Evolutionary conservation across 805 yeast genomes (phyloP), one percentile per base, ranked within the genome.

Genomic region (Yarrowia hollandica): DNA sequence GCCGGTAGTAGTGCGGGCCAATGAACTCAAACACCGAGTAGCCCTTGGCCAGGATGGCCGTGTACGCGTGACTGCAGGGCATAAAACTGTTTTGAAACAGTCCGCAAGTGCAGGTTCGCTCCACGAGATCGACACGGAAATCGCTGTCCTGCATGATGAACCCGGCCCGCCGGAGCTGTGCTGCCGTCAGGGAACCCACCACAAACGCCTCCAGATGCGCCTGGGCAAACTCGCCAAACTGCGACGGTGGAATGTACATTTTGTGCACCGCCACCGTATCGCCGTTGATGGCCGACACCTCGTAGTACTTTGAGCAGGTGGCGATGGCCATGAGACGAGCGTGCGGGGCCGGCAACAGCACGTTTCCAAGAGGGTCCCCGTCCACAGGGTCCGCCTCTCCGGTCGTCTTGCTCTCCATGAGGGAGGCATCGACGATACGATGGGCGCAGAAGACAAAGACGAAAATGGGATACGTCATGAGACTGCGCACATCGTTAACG

Each of bases 161-260:
- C 8, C 39, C 39, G 1, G 55, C 55, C 11, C 55, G 3, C 22
- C 55, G 21, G 12, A 48, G 39, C 39, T 48, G 55, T 1, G 55
- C 39, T 5, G 55, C 55, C 0, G 39, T 48, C 31, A 48, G n/a
- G 4, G 55, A 31, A 2, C 55, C 55, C 14, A 48, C 55, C 16
- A 33, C 55, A 48, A 48, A 48, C 28, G 55, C 55, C 39, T 48
- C 55, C 21, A 48, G 55, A 30, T 48, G 55, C 6, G 38, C 55
- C 22, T 48, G 55, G 8, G 55, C 55, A 33, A 48, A 48, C 39
- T 48, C 55, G 21, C 39, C 55, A 48, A 48, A 48, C 39, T 48
- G 55, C n/a, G 55, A 31, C 12, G 55, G 55, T 2, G 55, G 55
- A 19, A 48, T 15, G 39, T 48, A 48, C 55, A 48, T 48, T 12